Base-by-base conservation (phyloP, 2,329 filamentous ascomycete genomes). In the Boeremia lycopersici region DNA sequence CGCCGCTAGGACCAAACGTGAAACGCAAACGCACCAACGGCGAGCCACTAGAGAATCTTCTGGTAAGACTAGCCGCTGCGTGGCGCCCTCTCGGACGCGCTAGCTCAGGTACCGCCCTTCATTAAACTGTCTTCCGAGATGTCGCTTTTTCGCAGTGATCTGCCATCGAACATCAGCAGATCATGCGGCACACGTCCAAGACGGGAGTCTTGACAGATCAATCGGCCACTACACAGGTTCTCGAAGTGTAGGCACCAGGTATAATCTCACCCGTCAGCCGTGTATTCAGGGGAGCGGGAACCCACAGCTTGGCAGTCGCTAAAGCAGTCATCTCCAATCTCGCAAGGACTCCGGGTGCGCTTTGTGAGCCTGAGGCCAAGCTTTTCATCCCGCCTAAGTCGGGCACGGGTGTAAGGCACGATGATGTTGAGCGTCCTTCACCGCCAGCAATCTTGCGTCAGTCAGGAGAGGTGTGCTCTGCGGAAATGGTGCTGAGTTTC, bases 71-170 rank as follows among this genome's bases (percentile, higher is more conserved):
- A 60, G 50, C 53, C 64, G 68, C 64, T 64, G 63, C 41, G 59
- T 64, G 64, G 68, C 69, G 68, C 61, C 48, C 50, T 56, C 41
- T 64, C 59, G 68, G 58, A 72, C 67, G 42, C 53, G 61, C 67
- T 67, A 65, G 63, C 47, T 58, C 61, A 71, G 66, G 63, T 63
- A 67, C 68, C 41, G 57, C 49, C 65, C 65, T 71, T 67, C 63
- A 71, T 70, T 62, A 59, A 63, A 58, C 52, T 40, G 36, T 39
- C 31, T 44, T 33, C 12, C 47, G 36, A 52, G 33, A 17, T 30
- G 34, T 30, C 34, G 28, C 17, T 28, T 38, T 40, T 41, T 44
- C 48, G 33, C 43, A 45, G 44, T 30, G 35, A 53, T 48, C 55
- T 48, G 30, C 45, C 43, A 43, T 48, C 49, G 39, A 31, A 45